Evolutionary conservation across 176 grass and related monocot genomes (phyloP).

Genomic region (Zizania latifolia): DNA sequence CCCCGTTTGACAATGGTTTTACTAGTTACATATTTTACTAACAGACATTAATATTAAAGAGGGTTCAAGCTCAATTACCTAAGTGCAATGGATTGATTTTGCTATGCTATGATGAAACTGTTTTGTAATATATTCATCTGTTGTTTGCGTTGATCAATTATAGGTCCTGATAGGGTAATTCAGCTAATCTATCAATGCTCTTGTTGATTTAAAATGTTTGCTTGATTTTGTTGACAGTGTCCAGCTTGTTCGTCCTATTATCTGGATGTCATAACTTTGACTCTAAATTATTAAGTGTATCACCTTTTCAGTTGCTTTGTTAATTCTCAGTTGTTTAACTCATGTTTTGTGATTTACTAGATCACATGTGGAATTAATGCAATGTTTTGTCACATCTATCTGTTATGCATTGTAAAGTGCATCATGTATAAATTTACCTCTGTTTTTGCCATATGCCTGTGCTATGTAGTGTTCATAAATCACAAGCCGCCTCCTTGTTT

Average conservation of each 20-base stretch:
- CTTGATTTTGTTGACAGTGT: background rate
- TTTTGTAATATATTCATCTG: no score
- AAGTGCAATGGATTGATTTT: background rate
- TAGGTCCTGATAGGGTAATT: background rate
- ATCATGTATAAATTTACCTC: background rate
- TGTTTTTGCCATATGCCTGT: background rate
- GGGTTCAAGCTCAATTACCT: background rate
- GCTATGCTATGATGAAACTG: background rate
- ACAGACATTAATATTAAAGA: background rate
- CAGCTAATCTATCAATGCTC: background rate
- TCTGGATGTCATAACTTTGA: background rate
- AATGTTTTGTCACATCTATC: background rate
- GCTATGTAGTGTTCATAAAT: conserved; percentile 25
- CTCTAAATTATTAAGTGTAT: background rate
- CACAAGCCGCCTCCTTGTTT: conserved; percentile 15
- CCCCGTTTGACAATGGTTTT: background rate
- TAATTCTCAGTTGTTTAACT: background rate
- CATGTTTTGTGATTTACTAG: background rate
- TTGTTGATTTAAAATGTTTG: background rate
- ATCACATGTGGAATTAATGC: background rate
- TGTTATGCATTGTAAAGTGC: background rate
- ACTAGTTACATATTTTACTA: background rate
- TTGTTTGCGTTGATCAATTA: background rate
- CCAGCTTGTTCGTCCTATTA: background rate
- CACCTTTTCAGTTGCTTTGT: background rate